Percentiles rank a stretch among this genome's conserved stretches.
phyloP scores from a whole-genome alignment of 345 rosid genomes.

The Hibiscus tridactylites region DNA sequence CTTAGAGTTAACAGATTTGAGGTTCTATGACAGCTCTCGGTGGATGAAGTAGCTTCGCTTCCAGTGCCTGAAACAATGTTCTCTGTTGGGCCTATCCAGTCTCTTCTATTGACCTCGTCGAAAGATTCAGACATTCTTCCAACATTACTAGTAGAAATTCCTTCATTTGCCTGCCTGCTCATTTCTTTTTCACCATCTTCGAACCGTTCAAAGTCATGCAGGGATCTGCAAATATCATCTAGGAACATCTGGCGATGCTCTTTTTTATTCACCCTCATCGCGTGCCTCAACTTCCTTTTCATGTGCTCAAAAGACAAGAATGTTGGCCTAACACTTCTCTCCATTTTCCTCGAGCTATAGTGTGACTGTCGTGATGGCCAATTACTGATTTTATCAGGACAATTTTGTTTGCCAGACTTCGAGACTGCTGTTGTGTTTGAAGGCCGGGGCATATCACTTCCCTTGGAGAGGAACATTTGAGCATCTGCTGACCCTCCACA shows the following conservation, averaged over 20 bases:
- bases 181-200: conserved; percentile 22
- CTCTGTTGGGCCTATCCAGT: conserved; percentile 7
- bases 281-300: conserved; percentile 53
- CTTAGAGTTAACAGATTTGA: conserved; percentile 20
- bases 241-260: conserved; percentile 13
- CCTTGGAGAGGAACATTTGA: neutral
- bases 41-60: conserved; percentile 18
- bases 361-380: conserved; percentile 18
- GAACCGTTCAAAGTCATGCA: neutral
- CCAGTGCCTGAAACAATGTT: conserved; percentile 9
- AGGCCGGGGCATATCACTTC: neutral
- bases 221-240: conserved; percentile 9
- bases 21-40: conserved; percentile 22
- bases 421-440: conserved; percentile 36
- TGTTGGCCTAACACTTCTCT: conserved; percentile 24
- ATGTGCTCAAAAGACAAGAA: conserved; percentile 42
- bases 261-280: conserved; percentile 36
- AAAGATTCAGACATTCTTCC: conserved; percentile 13
- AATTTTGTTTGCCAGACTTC: conserved; percentile 41
- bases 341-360: conserved; percentile 16
- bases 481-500: conserved; percentile 8
- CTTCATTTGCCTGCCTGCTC: conserved; percentile 14
- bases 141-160: conserved; percentile 12
- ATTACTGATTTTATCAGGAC: conserved; percentile 5
- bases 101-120: conserved; percentile 9